These are phyloP conservation scores for Diaporthe velutina DNA, from an alignment of 2,329 filamentous ascomycete species.

Conservation along the genomic window DNA sequence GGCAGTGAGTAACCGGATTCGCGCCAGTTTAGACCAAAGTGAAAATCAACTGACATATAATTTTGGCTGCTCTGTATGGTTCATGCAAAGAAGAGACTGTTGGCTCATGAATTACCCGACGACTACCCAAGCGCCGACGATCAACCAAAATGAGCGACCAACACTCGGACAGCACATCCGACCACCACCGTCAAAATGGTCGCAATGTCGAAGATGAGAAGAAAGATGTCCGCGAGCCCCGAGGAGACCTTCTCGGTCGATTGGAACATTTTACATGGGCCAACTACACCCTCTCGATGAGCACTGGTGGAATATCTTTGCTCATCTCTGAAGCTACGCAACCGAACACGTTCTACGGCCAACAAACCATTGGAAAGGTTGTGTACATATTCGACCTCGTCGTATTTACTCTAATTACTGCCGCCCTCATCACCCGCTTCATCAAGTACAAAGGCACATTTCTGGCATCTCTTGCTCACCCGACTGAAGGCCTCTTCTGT, in stretches of 20 bases:
- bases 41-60: neutral
- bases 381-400: slow-evolving; percentile 17
- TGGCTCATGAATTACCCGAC: neutral
- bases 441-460: slow-evolving; percentile 26
- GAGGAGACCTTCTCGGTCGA: neutral
- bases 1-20: neutral
- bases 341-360: slow-evolving; percentile 18
- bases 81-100: neutral
- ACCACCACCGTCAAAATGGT: slow-evolving; percentile 8
- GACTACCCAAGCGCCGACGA: neutral
- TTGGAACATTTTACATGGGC: slow-evolving; percentile 14
- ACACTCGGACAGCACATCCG: neutral
- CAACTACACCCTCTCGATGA: slow-evolving; percentile 8
- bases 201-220: neutral
- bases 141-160: neutral
- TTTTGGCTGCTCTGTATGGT: no score
- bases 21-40: neutral
- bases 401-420: neutral
- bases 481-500: slow-evolving; percentile 12
- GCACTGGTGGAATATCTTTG: neutral
- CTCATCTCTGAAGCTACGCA: neutral
- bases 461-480: neutral
- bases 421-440: neutral
- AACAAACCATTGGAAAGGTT: neutral
- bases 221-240: neutral